Percentiles rank a stretch among this genome's conserved stretches.
These are phyloP conservation scores for Biscogniauxia marginata DNA, from an alignment of 2,329 filamentous ascomycete genomes.

Conservation along the genomic window DNA sequence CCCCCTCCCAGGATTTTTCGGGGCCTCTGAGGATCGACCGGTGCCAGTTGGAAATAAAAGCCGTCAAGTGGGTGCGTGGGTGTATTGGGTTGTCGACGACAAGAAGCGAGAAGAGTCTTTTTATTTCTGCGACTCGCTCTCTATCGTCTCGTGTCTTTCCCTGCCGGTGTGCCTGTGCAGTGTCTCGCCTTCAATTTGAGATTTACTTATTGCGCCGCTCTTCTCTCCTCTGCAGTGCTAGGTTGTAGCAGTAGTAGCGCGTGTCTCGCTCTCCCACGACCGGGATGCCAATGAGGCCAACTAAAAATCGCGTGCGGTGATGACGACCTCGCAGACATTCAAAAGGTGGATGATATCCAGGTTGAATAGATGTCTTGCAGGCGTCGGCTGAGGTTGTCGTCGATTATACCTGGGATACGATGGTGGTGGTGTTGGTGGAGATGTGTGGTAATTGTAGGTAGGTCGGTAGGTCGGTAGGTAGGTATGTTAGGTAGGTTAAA, in stretches of 20 bases:
- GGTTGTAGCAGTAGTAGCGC: conserved; percentile 12
- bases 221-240: neutral
- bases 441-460: neutral
- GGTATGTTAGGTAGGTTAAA: neutral
- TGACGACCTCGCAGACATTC: conserved; percentile 26
- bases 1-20: neutral
- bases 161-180: neutral
- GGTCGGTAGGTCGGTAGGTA: neutral
- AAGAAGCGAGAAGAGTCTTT: no score
- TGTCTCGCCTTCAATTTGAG: conserved; percentile 8
- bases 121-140: no score
- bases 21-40: conserved; percentile 1
- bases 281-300: conserved; percentile 24
- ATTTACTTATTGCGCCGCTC: neutral
- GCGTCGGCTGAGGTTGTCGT: neutral
- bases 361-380: conserved; percentile 1
- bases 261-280: conserved; percentile 17
- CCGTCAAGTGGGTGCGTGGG: neutral
- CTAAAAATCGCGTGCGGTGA: conserved; percentile 22
- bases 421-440: conserved; percentile 8
- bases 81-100: no score
- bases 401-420: neutral
- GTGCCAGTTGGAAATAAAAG: conserved; percentile 4
- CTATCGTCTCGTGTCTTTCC: no score
- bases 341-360: conserved; percentile 21